phyloP scores from a whole-genome alignment of 2,329 filamentous ascomycete genomes.

The Macrophomina pseudophaseolina region DNA sequence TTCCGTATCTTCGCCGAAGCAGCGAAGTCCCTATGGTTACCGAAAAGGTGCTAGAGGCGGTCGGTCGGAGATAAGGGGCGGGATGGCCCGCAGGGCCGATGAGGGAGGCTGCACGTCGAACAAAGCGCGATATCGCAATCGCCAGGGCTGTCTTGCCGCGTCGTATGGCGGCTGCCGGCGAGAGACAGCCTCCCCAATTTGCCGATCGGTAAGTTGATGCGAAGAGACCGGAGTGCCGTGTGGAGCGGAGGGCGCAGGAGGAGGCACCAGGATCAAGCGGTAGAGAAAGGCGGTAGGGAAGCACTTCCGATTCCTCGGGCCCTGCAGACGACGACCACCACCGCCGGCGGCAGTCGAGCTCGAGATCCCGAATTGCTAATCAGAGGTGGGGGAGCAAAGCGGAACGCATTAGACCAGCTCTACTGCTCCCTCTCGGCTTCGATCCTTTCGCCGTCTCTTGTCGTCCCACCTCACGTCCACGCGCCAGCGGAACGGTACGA shows the following conservation, averaged over 20 bases:
- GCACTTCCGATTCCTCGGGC: background rate
- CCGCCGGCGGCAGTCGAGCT: background rate
- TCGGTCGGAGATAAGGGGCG: constrained; percentile 15
- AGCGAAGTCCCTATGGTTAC: background rate
- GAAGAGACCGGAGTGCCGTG: background rate
- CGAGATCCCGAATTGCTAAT: constrained; percentile 19
- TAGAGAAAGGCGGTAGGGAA: background rate
- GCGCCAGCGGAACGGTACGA: background rate
- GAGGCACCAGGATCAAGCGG: background rate
- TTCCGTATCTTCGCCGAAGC: background rate
- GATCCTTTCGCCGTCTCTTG: background rate
- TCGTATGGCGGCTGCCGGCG: background rate
- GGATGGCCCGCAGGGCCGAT: constrained; percentile 9
- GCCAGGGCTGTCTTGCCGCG: constrained; percentile 4
- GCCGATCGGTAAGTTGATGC: background rate
- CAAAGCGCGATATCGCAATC: constrained; percentile 20
- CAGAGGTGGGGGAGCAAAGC: background rate
- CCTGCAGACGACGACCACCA: background rate
- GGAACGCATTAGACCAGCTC: background rate
- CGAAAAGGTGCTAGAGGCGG: constrained; percentile 5
- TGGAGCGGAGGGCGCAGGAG: background rate
- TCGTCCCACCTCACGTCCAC: background rate
- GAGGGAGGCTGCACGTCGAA: constrained; percentile 9
- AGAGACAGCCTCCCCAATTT: background rate
- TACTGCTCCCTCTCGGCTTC: background rate